phyloP scores from a whole-genome alignment of 768 basidiomycete genomes.

The Trametes maxima region DNA sequence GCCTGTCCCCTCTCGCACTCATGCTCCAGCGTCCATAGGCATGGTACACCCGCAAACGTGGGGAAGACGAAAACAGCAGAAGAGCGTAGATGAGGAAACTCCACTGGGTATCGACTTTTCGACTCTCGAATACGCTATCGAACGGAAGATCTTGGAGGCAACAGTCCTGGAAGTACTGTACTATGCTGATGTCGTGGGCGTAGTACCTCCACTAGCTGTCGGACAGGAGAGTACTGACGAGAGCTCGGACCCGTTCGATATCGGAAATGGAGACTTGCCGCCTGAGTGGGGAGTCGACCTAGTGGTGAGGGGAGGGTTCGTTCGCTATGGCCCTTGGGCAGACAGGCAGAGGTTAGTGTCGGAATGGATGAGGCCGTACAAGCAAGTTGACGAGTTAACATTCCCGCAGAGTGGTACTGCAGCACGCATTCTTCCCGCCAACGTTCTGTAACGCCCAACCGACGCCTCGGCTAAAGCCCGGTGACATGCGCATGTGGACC shows the following conservation, averaged over 20 bases:
- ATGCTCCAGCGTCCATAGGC: slow-evolving; percentile 4
- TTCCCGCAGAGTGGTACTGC: slow-evolving; percentile 63
- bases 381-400: background rate
- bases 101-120: slow-evolving; percentile 58
- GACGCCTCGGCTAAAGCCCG: slow-evolving; percentile 63
- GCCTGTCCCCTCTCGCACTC: background rate
- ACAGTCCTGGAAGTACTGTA: slow-evolving; percentile 80
- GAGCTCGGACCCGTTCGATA: slow-evolving; percentile 55
- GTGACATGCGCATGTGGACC: slow-evolving; percentile 84
- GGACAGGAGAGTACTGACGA: slow-evolving; percentile 33
- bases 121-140: slow-evolving; percentile 82
- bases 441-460: slow-evolving; percentile 65
- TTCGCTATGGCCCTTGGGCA: slow-evolving; percentile 95
- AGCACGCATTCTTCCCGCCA: slow-evolving; percentile 81
- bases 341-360: slow-evolving; percentile 79
- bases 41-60: slow-evolving; percentile 26
- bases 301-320: slow-evolving; percentile 68
- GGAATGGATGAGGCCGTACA: background rate
- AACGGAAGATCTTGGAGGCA: slow-evolving; percentile 79
- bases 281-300: slow-evolving; percentile 96
- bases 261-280: slow-evolving; percentile 84
- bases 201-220: slow-evolving; percentile 50
- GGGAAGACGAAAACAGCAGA: slow-evolving; percentile 30
- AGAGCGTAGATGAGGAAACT: slow-evolving; percentile 54
- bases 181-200: slow-evolving; percentile 83